phyloP scores from a whole-genome alignment of 768 basidiomycete genomes.

The Calocybe cyanea region DNA sequence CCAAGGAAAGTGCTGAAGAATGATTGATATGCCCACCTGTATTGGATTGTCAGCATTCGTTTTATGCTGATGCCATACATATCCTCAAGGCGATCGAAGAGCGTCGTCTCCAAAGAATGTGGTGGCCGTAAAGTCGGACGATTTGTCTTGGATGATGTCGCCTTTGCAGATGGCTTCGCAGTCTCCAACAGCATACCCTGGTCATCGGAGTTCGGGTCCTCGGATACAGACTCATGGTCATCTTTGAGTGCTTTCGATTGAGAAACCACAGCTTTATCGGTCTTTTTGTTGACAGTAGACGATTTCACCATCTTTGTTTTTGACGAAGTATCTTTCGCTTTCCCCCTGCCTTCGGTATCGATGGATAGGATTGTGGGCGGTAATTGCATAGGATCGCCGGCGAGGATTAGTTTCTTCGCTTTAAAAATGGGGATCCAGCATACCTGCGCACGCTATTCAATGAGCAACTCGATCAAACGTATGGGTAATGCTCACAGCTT shows the following conservation, averaged over 20 bases:
- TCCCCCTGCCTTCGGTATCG: constrained; percentile 33
- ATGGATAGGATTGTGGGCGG: constrained; percentile 87
- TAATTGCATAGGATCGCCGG: constrained; percentile 94
- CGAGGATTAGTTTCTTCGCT: constrained; percentile 83
- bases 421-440: constrained; percentile 98
- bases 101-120: constrained; percentile 76
- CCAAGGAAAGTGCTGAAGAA: not conserved
- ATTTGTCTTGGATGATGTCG: not conserved
- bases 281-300: not conserved
- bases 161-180: not conserved
- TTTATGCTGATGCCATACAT: constrained; percentile 86
- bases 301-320: not conserved
- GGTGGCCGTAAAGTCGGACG: constrained; percentile 47
- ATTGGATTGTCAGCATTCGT: constrained; percentile 85
- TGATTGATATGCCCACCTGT: constrained; percentile 47
- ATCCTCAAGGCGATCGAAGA: constrained; percentile 88
- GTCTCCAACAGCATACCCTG: constrained; percentile 10
- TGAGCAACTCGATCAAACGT: constrained; percentile 2
- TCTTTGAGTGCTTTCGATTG: not conserved
- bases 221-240: constrained; percentile 3
- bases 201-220: not conserved
- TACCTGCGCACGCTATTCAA: constrained; percentile 40
- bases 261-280: not conserved
- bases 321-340: not conserved
- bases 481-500: constrained; percentile 60